Percentiles rank a stretch among this genome's conserved stretches.
phyloP scores from a whole-genome alignment of 116 monocot genomes.

The Trichopus zeylanicus region DNA sequence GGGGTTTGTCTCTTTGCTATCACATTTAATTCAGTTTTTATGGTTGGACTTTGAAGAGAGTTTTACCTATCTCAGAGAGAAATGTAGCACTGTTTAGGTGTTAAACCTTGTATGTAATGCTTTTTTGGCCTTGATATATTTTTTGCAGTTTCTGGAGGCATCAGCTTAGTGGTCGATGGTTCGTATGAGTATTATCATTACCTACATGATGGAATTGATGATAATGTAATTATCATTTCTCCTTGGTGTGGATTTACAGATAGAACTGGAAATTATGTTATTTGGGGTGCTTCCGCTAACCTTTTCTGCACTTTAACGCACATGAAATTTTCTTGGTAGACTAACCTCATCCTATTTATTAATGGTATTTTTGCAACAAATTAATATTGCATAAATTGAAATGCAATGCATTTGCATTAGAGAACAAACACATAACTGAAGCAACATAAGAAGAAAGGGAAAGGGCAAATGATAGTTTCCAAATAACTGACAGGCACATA shows the following conservation, averaged over 20 bases:
- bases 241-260: background rate
- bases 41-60: background rate
- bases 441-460: too few relatives aligned
- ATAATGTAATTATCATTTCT: constrained; percentile 50
- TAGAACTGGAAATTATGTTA: too few relatives aligned
- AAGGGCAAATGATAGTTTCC: too few relatives aligned
- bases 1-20: constrained; percentile 46
- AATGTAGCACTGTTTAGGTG: too few relatives aligned
- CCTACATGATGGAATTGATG: constrained; percentile 86
- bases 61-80: too few relatives aligned
- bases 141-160: constrained; percentile 78
- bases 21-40: background rate
- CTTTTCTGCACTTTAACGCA: background rate
- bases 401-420: too few relatives aligned
- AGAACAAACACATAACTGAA: too few relatives aligned
- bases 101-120: background rate
- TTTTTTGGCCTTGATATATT: constrained; percentile 5
- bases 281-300: too few relatives aligned
- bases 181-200: constrained; percentile 99
- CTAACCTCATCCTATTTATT: background rate
- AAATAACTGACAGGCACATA: too few relatives aligned
- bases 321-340: background rate
- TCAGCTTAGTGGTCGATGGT: constrained; percentile 61
- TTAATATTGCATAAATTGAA: background rate
- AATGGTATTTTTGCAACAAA: background rate